phyloP scores from a whole-genome alignment of 371 early-diverging fungal species.

The Choanephora cucurbitarum region DNA sequence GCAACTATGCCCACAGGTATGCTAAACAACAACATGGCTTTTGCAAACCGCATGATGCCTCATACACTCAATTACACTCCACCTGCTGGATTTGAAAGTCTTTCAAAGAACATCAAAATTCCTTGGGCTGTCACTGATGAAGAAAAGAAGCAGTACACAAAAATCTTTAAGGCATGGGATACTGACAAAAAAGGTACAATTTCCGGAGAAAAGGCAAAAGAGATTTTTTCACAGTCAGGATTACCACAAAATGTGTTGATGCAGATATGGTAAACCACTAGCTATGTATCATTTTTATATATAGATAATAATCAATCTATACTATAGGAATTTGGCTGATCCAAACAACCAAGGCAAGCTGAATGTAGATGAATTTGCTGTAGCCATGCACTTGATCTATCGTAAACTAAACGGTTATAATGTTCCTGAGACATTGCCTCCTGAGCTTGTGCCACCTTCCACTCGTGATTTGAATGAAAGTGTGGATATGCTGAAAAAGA shows the following conservation, averaged over 20 bases:
- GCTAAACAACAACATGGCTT: constrained; percentile 40
- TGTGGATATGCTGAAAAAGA: constrained; percentile 56
- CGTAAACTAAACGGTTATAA: constrained; percentile 77
- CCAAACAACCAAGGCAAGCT: constrained; percentile 85
- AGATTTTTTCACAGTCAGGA: constrained; percentile 88
- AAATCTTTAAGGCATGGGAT: constrained; percentile 91
- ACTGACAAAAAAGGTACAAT: constrained; percentile 72
- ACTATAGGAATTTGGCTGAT: constrained; percentile 86
- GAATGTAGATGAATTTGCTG: constrained; percentile 89
- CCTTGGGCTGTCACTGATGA: constrained; percentile 81
- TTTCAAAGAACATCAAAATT: constrained; percentile 41
- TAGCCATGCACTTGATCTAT: constrained; percentile 93
- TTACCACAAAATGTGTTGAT: constrained; percentile 75
- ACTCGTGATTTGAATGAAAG: constrained; percentile 63
- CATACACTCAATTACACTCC: constrained; percentile 20
- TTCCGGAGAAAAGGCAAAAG: constrained; percentile 78
- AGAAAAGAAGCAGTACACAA: constrained; percentile 81
- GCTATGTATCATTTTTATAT: too few relatives aligned
- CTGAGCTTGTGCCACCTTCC: constrained; percentile 82
- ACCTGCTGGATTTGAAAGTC: constrained; percentile 30
- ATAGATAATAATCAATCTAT: too few relatives aligned
- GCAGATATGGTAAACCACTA: constrained; percentile 78
- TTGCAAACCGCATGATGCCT: constrained; percentile 55
- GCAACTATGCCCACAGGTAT: constrained; percentile 48
- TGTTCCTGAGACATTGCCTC: constrained; percentile 78